Evolutionary conservation across 2,329 filamentous ascomycete genomes (phyloP), one percentile per base, ranked within the genome.

Genomic region (Fonsecaea multimorphosa): DNA sequence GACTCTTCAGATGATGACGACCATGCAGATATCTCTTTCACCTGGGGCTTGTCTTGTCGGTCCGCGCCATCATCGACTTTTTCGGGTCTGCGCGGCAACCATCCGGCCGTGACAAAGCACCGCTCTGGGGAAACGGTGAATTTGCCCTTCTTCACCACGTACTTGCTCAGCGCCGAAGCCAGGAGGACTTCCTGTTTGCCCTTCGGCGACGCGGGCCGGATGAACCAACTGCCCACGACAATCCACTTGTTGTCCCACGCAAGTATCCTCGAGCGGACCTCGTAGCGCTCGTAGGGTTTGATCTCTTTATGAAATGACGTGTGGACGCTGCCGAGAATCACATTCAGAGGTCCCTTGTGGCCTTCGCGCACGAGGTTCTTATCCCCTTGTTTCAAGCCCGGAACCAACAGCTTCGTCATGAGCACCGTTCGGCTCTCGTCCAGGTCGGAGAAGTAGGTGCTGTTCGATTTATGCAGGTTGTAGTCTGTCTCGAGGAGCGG

Each of bases 41-140:
- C 32, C n/a, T 11, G n/a, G 40, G 40, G 19, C 8, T 49, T 49
- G 44, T 49, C 44, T 27, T 36, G 24, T 16, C 62, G 57, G 44
- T 54, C 52, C 5, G 65, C 53, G 9, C 66, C 58, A 11, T 61
- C 31, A 2, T 59, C 57, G n/a, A 16, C 54, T 14, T 88, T 89
- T 11, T 85, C 87, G 0, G 92, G 92, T 55, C 88, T 84, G 64
- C 85, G 80, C 0, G 95, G 95, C 58, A 98, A 80, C 75, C 97
- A 81, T 1, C 88, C 87, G 57, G 89, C 89, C 38, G 89, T 85
- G 51, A 86, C 82, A 29, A 98, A 82, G 7, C 94, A 83, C 54
- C 91, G 83, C 71, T 93, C 90, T 0, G 95, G 93, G 70, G 93
- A 87, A 3, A 98, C 87, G 0, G 94, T 98, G 73, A 95, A 83